phyloP scores from a whole-genome alignment of 2,329 filamentous ascomycete genomes.

The Claviceps sp. region DNA sequence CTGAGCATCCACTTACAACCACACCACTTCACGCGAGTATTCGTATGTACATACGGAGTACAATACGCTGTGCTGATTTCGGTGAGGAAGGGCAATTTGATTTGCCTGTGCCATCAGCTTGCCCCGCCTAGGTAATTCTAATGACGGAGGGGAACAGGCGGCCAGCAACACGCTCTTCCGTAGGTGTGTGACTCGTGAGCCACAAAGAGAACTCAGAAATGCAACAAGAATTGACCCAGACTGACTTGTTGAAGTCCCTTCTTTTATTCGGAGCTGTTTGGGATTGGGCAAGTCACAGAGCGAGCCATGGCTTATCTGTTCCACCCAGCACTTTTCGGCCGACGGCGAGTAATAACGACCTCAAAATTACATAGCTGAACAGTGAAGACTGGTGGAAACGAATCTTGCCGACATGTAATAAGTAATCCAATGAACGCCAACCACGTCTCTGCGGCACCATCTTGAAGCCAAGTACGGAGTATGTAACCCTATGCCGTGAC shows the following conservation, averaged over 20 bases:
- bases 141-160: background rate
- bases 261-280: background rate
- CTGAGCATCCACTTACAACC: slow-evolving; percentile 2
- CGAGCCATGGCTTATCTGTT: slow-evolving; percentile 4
- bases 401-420: slow-evolving; percentile 3
- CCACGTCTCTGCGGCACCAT: slow-evolving; percentile 23
- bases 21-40: slow-evolving; percentile 3
- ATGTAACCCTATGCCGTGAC: slow-evolving; percentile 12
- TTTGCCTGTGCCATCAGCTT: slow-evolving; percentile 10
- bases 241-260: background rate
- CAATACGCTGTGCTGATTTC: slow-evolving; percentile 13
- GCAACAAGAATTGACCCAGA: background rate
- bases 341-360: background rate
- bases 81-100: slow-evolving; percentile 11
- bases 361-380: background rate
- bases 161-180: background rate
- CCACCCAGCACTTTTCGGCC: background rate
- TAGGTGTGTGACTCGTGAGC: too few species aligned
- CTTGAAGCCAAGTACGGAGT: slow-evolving; percentile 3
- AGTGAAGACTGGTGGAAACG: background rate
- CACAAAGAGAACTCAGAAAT: too few species aligned
- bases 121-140: too few species aligned
- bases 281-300: background rate
- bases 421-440: slow-evolving; percentile 20
- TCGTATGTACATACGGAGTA: too few species aligned